A percentile compares a stretch with the other conserved stretches of the same genome.
Conservation (phyloP, 2,329 filamentous ascomycete species). For the Dactylellina sp. region DNA sequence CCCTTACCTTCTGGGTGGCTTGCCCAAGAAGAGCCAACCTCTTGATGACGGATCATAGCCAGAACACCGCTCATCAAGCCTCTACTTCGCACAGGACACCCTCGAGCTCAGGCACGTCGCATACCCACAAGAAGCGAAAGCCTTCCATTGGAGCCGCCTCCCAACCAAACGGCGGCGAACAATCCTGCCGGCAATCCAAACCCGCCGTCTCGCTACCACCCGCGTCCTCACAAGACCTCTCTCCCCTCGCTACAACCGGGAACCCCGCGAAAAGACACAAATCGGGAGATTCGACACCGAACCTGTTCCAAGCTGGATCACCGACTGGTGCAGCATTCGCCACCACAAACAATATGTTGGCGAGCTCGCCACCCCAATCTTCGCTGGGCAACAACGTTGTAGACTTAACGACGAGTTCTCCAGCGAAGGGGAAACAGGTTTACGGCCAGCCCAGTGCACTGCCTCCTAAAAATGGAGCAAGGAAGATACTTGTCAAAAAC, state of each 20-base stretch:
- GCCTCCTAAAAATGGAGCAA: conserved; percentile 65
- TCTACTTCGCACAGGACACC: conserved; percentile 41
- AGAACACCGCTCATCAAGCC: conserved; percentile 37
- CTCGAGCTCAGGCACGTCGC: conserved; percentile 30
- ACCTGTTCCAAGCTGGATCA: conserved; percentile 25
- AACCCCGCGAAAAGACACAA: conserved; percentile 51
- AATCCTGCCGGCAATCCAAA: conserved; percentile 32
- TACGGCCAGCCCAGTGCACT: conserved; percentile 42
- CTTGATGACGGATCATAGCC: conserved; percentile 53
- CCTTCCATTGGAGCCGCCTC: conserved; percentile 35
- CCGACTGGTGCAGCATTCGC: conserved; percentile 9
- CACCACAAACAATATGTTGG: conserved; percentile 37
- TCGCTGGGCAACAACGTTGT: conserved; percentile 29
- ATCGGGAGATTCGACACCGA: conserved; percentile 47
- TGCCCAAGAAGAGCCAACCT: conserved; percentile 34
- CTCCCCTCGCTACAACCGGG: conserved; percentile 18
- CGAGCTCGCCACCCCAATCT: conserved; percentile 50
- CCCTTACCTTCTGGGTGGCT: conserved; percentile 18
- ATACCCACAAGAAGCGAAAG: conserved; percentile 48
- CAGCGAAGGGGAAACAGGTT: conserved; percentile 23
- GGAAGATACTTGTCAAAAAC: conserved; percentile 94
- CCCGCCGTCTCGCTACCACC: conserved; percentile 13
- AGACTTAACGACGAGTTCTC: conserved; percentile 36
- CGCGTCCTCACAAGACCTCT: conserved; percentile 13
- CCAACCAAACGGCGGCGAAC: conserved; percentile 29